Evolutionary conservation across 768 basidiomycete species (phyloP).

Genomic region (Paxillus involutus): DNA sequence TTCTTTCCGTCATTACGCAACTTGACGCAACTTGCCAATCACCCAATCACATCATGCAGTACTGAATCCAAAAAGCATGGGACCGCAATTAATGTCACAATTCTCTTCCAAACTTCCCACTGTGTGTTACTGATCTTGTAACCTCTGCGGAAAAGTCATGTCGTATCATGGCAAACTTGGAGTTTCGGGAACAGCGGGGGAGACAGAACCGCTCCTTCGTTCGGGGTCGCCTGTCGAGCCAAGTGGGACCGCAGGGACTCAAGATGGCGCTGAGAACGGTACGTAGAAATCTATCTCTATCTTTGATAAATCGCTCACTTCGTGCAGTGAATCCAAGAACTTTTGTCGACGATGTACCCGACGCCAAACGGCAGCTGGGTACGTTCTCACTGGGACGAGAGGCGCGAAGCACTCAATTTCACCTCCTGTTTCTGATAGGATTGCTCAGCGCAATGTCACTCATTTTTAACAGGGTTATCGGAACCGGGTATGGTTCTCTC

Average conservation of each 20-base stretch:
- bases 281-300: background rate
- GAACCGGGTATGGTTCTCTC: conserved; percentile 55
- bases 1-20: no score
- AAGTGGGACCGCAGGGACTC: background rate
- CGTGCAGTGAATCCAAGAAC: conserved; percentile 5
- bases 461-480: conserved; percentile 76
- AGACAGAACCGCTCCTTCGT: conserved; percentile 3
- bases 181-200: background rate
- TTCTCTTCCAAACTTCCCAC: background rate
- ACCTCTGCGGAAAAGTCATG: background rate
- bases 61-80: no score
- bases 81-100: background rate
- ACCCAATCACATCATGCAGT: no score
- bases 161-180: background rate
- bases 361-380: conserved; percentile 53
- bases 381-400: conserved; percentile 3
- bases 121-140: background rate
- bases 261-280: background rate
- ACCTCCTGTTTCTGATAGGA: conserved; percentile 8
- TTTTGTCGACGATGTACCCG: conserved; percentile 47
- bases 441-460: conserved; percentile 56
- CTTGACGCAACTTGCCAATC: no score
- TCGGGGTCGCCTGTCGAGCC: background rate
- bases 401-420: background rate
- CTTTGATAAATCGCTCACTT: no score